Evolutionary conservation across 2,329 filamentous ascomycete genomes (phyloP).

Genomic region (Neofusicoccum parvum): DNA sequence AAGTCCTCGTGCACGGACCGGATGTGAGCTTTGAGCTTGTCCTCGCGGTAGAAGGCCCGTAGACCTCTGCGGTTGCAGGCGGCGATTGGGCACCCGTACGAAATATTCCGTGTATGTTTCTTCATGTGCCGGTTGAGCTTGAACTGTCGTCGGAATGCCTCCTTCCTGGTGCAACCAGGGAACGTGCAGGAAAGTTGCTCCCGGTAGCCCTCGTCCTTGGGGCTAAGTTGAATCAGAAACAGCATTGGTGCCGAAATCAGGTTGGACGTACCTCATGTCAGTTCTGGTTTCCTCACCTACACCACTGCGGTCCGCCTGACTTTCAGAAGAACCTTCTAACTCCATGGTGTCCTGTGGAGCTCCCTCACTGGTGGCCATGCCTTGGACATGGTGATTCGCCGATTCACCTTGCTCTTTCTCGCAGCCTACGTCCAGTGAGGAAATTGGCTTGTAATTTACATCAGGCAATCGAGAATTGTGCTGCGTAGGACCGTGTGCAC

Average conservation of each 20-base stretch:
- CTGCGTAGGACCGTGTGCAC: no score
- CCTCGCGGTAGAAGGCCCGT: not conserved
- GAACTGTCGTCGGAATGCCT: not conserved
- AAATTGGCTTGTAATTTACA: no score
- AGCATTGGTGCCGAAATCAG: not conserved
- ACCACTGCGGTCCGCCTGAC: no score
- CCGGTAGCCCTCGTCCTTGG: not conserved
- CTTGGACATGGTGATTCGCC: no score
- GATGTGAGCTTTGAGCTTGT: not conserved
- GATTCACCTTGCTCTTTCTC: no score
- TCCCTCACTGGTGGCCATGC: no score
- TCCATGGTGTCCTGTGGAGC: no score
- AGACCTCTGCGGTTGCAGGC: not conserved
- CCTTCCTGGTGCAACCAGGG: not conserved
- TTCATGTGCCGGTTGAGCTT: not conserved
- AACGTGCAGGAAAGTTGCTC: not conserved
- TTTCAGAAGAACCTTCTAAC: no score
- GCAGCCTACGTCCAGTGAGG: no score
- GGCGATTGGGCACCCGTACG: not conserved
- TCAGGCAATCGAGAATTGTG: no score
- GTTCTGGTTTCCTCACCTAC: not conserved
- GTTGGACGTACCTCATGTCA: not conserved
- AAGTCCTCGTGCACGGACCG: not conserved
- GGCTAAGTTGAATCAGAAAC: not conserved
- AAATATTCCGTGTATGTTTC: not conserved